Conservation (phyloP, 2,329 filamentous ascomycete genomes). For the Microdochium bolleyi region DNA sequence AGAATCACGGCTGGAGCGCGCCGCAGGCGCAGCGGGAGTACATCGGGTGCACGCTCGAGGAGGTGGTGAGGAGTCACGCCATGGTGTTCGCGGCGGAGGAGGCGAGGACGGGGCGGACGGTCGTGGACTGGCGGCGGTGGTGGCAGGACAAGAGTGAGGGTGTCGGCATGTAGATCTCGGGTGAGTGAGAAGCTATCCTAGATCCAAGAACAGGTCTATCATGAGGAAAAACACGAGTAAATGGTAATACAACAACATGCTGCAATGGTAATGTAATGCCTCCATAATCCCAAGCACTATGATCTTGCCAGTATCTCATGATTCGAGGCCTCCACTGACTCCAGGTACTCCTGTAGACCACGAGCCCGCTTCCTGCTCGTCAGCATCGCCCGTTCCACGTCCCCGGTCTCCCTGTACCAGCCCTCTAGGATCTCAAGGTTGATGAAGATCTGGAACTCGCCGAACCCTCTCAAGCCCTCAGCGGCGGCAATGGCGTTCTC, state of each 20-base stretch:
- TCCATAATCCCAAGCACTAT: neutral
- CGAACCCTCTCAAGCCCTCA: conserved; percentile 6
- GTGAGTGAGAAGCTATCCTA: too few relatives aligned
- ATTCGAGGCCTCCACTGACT: conserved; percentile 3
- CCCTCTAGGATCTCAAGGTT: conserved; percentile 10
- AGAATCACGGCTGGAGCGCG: conserved; percentile 59
- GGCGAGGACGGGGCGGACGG: conserved; percentile 59
- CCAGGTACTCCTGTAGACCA: conserved; percentile 5
- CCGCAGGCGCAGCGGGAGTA: conserved; percentile 64
- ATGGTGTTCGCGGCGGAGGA: conserved; percentile 93
- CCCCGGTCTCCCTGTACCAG: conserved; percentile 11
- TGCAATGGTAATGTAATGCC: too few relatives aligned
- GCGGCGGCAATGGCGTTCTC: conserved; percentile 8
- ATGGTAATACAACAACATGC: too few relatives aligned
- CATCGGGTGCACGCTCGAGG: conserved; percentile 78
- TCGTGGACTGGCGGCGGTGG: conserved; percentile 71
- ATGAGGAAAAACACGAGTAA: too few relatives aligned
- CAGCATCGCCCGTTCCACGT: conserved; percentile 5
- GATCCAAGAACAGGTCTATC: too few relatives aligned
- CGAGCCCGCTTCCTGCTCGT: conserved; percentile 6
- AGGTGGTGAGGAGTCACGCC: conserved; percentile 82
- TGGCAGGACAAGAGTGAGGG: conserved; percentile 51
- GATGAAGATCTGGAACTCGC: conserved; percentile 10
- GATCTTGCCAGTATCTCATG: neutral
- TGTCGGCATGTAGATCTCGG: conserved; percentile 1